phyloP scores from a whole-genome alignment of 2,329 filamentous ascomycete species.

The Colletotrichum kahawae region DNA sequence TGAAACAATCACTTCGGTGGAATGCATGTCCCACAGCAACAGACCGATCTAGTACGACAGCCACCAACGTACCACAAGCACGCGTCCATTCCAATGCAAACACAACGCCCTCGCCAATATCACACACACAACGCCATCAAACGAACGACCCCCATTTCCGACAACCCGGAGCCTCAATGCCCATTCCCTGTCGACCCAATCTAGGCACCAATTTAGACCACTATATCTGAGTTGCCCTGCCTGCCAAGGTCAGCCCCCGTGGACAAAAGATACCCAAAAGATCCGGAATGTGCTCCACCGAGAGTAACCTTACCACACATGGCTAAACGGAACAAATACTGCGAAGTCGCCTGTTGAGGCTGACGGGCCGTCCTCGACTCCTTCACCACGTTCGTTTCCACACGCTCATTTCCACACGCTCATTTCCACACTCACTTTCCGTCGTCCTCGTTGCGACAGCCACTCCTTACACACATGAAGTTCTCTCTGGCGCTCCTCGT shows the following conservation, averaged over 20 bases:
- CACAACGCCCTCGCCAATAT: not conserved
- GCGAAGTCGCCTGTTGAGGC: not conserved
- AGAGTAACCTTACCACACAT: not conserved
- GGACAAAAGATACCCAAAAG: not conserved
- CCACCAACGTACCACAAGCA: not conserved
- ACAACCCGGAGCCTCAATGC: not conserved
- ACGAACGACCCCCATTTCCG: not conserved
- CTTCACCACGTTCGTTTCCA: not conserved
- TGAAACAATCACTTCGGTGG: not conserved
- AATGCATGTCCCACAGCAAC: not conserved
- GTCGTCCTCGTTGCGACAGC: not conserved
- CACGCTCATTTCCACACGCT: not conserved
- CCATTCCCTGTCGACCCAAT: not conserved
- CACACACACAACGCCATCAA: not conserved
- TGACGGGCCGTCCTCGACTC: not conserved
- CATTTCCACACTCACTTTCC: not conserved
- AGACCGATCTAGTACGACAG: not conserved
- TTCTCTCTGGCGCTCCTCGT: slow-evolving; percentile 37
- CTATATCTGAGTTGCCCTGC: not conserved
- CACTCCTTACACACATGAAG: slow-evolving; percentile 18
- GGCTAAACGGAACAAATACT: not conserved
- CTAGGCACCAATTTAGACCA: not conserved
- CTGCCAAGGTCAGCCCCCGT: not conserved
- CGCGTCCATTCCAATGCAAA: not conserved
- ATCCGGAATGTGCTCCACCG: not conserved